Percentiles rank a stretch among this genome's conserved stretches.
These are phyloP conservation scores for Kodamaea lidongshanica DNA, from an alignment of 805 yeast species.

Conservation along the genomic window DNA sequence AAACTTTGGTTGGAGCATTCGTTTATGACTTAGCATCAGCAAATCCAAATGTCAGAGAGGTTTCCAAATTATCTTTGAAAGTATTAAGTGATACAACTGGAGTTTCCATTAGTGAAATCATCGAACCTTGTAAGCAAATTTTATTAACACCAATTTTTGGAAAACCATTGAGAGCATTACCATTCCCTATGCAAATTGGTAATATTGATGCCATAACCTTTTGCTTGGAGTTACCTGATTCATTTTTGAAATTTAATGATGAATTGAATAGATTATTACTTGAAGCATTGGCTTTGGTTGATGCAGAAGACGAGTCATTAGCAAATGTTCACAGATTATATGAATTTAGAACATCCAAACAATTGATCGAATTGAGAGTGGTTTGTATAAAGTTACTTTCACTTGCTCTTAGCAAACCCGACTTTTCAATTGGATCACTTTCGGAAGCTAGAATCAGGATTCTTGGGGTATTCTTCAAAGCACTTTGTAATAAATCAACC, in stretches of 20 bases:
- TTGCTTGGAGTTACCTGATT: conserved; percentile 72
- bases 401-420: conserved; percentile 77
- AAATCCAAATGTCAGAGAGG: conserved; percentile 71
- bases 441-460: conserved; percentile 79
- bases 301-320: conserved; percentile 94
- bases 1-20: conserved; percentile 76
- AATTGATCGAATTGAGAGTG: conserved; percentile 77
- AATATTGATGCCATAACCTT: conserved; percentile 96
- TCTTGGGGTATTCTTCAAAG: conserved; percentile 90
- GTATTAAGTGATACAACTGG: conserved; percentile 64
- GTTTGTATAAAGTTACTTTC: conserved; percentile 83
- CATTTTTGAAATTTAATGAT: conserved; percentile 82
- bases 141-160: conserved; percentile 91
- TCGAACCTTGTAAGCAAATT: conserved; percentile 77
- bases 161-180: conserved; percentile 91
- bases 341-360: conserved; percentile 85
- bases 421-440: conserved; percentile 66
- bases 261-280: conserved; percentile 77
- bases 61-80: conserved; percentile 66
- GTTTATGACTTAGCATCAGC: conserved; percentile 92
- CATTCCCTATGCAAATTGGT: conserved; percentile 98
- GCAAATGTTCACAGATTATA: conserved; percentile 80
- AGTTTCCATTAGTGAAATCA: conserved; percentile 65
- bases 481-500: conserved; percentile 76
- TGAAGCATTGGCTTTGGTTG: conserved; percentile 91